Conservation (phyloP, 768 basidiomycete species). For the Lyophyllum atratum region DNA sequence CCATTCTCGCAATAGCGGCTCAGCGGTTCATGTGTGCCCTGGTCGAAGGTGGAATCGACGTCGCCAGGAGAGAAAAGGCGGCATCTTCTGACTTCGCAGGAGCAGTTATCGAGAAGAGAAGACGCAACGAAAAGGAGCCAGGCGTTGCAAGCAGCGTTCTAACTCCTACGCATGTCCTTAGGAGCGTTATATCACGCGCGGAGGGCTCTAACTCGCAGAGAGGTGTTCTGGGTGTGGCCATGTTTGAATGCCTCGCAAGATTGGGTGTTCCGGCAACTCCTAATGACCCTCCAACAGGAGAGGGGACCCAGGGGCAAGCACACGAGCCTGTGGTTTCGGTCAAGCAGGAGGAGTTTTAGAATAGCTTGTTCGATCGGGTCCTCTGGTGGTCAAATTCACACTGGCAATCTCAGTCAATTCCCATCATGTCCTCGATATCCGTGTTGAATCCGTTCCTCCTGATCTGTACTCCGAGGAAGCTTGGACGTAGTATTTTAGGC, state of each 20-base stretch:
- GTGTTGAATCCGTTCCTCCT: background rate
- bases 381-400: background rate
- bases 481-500: background rate
- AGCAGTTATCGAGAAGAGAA: constrained; percentile 19
- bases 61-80: constrained; percentile 34
- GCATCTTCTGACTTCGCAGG: constrained; percentile 11
- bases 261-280: constrained; percentile 24
- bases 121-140: constrained; percentile 14
- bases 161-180: constrained; percentile 46
- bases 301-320: constrained; percentile 1
- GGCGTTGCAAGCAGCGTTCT: constrained; percentile 27
- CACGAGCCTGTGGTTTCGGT: constrained; percentile 9
- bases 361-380: background rate
- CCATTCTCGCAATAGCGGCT: constrained; percentile 37
- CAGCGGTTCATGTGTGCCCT: constrained; percentile 36
- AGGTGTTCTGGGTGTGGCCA: constrained; percentile 16
- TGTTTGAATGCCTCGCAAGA: constrained; percentile 32
- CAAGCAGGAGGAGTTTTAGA: constrained; percentile 10
- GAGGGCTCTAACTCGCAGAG: constrained; percentile 12
- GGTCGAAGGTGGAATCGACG: constrained; percentile 37
- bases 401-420: background rate
- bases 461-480: background rate
- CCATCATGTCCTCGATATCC: background rate
- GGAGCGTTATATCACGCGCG: constrained; percentile 35
- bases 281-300: background rate